Conservation (phyloP, 345 rosid genomes). For the Gossypium stocksii region DNA sequence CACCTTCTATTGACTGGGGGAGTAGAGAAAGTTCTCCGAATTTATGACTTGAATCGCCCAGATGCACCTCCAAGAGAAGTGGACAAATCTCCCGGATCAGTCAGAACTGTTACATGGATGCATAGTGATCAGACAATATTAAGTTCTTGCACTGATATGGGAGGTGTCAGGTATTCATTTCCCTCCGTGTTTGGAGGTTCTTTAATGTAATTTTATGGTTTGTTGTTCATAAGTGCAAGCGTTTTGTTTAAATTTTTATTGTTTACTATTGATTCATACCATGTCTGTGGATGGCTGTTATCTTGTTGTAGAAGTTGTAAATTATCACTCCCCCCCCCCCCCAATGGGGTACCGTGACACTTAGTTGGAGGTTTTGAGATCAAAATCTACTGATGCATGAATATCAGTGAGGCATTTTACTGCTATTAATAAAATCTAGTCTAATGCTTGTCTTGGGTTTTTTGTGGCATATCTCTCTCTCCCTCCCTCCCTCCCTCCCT, state of each 20-base stretch:
- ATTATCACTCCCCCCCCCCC: too few species aligned
- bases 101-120: constrained; percentile 90
- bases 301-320: background rate
- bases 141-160: constrained; percentile 88
- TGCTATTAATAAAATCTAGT: background rate
- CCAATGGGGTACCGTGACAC: background rate
- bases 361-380: background rate
- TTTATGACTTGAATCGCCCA: constrained; percentile 78
- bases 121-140: constrained; percentile 92
- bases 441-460: background rate
- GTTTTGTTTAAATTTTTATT: background rate
- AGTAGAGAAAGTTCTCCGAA: constrained; percentile 78
- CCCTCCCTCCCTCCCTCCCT: background rate
- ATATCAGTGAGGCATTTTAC: background rate
- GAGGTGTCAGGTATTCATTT: constrained; percentile 77
- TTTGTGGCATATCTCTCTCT: background rate
- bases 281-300: background rate
- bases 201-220: background rate
- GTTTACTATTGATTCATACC: background rate
- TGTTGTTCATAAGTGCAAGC: background rate
- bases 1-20: constrained; percentile 91
- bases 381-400: background rate
- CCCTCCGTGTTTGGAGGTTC: background rate
- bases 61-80: constrained; percentile 92
- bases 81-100: constrained; percentile 78